A percentile compares a stretch with the other conserved stretches of the same genome.
Evolutionary conservation across 2,329 filamentous ascomycete species (phyloP).

Genomic region (Phialemonium atrogriseum): DNA sequence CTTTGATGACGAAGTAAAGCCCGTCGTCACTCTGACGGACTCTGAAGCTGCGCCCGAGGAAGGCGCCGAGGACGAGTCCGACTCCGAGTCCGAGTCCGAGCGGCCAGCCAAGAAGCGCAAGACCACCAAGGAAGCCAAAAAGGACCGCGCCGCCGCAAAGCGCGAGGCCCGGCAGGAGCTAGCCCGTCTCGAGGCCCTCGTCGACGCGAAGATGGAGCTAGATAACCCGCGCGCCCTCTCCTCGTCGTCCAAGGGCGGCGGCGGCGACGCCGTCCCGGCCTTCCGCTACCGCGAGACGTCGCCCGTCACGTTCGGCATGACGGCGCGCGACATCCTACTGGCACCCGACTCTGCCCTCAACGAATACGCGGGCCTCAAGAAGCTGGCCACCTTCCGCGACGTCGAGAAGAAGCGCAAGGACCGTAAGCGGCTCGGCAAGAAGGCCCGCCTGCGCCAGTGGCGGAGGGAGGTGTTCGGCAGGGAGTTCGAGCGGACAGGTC

Average conservation of each 20-base stretch:
- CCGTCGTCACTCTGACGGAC: constrained; percentile 49
- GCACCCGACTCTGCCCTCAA: constrained; percentile 85
- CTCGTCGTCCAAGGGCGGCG: constrained; percentile 31
- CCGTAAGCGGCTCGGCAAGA: constrained; percentile 84
- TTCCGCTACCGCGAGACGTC: constrained; percentile 97
- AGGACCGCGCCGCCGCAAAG: constrained; percentile 50
- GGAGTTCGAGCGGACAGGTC: constrained; percentile 47
- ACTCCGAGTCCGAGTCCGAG: constrained; percentile 26
- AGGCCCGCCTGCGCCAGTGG: constrained; percentile 85
- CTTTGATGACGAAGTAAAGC: constrained; percentile 59
- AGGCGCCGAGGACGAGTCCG: constrained; percentile 21
- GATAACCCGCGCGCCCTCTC: constrained; percentile 54
- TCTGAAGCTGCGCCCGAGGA: constrained; percentile 29
- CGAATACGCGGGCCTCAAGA: constrained; percentile 87
- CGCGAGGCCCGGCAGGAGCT: constrained; percentile 73
- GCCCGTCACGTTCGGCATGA: constrained; percentile 82
- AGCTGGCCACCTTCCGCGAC: constrained; percentile 84
- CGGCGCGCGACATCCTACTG: constrained; percentile 77
- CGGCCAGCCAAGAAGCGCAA: constrained; percentile 48
- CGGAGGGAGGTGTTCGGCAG: constrained; percentile 54
- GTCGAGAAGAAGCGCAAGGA: constrained; percentile 83
- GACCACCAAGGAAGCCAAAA: constrained; percentile 51
- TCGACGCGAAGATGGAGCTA: constrained; percentile 73
- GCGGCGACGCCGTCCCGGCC: constrained; percentile 22
- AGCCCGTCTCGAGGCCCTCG: constrained; percentile 73